Conservation (phyloP, 805 yeast species). For the Metschnikowia baotianmanensis region DNA sequence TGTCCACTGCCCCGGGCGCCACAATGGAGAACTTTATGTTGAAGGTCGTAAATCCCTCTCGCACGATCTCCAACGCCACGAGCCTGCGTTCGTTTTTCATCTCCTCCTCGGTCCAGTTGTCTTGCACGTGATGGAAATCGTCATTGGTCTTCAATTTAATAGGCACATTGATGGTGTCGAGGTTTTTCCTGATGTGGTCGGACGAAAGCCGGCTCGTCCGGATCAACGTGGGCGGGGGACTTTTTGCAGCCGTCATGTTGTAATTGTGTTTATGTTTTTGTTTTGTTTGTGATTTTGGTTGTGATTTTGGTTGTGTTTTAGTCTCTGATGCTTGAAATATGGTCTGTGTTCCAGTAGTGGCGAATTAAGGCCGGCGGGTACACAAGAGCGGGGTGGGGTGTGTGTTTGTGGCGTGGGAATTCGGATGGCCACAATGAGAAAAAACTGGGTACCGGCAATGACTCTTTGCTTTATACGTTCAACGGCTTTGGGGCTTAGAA, state of each 20-base stretch:
- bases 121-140: conserved; percentile 36
- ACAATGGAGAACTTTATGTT: conserved; percentile 10
- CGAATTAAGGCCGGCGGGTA: too few relatives aligned
- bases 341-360: too few relatives aligned
- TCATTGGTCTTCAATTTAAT: conserved; percentile 28
- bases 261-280: too few relatives aligned
- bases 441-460: too few relatives aligned
- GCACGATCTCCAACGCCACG: conserved; percentile 41
- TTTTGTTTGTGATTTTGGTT: neutral
- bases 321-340: too few relatives aligned
- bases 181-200: conserved; percentile 17
- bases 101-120: conserved; percentile 49
- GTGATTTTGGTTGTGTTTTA: neutral
- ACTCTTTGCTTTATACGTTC: too few relatives aligned
- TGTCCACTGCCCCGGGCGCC: conserved; percentile 38
- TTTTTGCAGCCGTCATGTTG: conserved; percentile 1
- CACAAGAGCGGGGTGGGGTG: too few relatives aligned
- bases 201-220: conserved; percentile 19
- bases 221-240: conserved; percentile 9
- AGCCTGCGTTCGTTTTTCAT: conserved; percentile 42
- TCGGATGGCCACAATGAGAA: too few relatives aligned
- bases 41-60: conserved; percentile 21
- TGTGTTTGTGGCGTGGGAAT: too few relatives aligned
- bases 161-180: conserved; percentile 25
- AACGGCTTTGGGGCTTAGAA: too few relatives aligned